Evolutionary conservation across 345 rosid genomes (phyloP).

Genomic region (Cardamine occulta): DNA sequence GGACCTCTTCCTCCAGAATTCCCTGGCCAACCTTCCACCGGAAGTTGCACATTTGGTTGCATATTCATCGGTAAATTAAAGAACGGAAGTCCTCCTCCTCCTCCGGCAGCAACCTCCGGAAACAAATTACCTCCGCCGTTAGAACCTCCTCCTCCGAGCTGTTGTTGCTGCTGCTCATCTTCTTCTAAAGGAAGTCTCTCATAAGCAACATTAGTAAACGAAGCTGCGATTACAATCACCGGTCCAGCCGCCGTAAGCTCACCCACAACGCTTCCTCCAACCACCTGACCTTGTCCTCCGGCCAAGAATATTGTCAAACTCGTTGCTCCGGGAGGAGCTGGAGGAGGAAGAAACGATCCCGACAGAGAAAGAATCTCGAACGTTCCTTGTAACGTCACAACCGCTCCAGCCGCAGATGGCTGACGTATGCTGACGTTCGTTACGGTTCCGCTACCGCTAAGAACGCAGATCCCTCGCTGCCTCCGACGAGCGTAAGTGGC

Average conservation of each 20-base stretch:
- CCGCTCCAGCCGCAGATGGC: slow-evolving; percentile 84
- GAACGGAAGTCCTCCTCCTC: slow-evolving; percentile 82
- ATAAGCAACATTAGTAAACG: slow-evolving; percentile 94
- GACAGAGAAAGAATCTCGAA: slow-evolving; percentile 92
- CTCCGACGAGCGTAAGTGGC: slow-evolving; percentile 86
- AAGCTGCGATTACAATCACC: slow-evolving; percentile 90
- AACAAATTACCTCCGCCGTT: slow-evolving; percentile 46
- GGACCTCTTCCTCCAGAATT: slow-evolving; percentile 71
- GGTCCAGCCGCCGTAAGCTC: slow-evolving; percentile 97
- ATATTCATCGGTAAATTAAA: slow-evolving; percentile 84
- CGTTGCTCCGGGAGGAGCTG: slow-evolving; percentile 97
- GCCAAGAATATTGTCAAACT: slow-evolving; percentile 89
- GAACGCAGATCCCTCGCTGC: slow-evolving; percentile 89
- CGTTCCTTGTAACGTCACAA: slow-evolving; percentile 90
- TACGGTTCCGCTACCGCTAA: slow-evolving; percentile 90
- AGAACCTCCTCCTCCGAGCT: slow-evolving; percentile 43
- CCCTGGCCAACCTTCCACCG: slow-evolving; percentile 91
- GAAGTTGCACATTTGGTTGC: slow-evolving; percentile 67
- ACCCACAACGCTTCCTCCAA: slow-evolving; percentile 96
- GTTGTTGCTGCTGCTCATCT: slow-evolving; percentile 74
- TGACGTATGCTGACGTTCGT: slow-evolving; percentile 92
- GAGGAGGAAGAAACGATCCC: slow-evolving; percentile 94
- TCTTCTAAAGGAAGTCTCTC: slow-evolving; percentile 96
- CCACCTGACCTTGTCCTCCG: slow-evolving; percentile 96
- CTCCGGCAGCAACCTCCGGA: slow-evolving; percentile 40